Conservation (phyloP, 2,329 filamentous ascomycete species). For the Chaetomium sp. region DNA sequence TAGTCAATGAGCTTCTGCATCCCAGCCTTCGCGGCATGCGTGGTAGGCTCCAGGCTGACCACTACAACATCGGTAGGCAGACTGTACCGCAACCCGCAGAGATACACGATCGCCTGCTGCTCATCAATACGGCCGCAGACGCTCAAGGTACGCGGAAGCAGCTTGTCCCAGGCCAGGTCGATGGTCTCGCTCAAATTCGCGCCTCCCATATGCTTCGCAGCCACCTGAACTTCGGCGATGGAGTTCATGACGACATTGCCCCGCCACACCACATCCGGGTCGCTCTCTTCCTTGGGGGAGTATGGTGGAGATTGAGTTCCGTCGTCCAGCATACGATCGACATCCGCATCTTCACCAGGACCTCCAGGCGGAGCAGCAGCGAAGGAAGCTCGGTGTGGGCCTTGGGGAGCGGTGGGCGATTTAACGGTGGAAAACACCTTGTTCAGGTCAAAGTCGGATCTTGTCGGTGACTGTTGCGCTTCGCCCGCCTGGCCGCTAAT, state of each 20-base stretch:
- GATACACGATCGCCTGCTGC: slow-evolving; percentile 79
- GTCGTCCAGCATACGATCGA: slow-evolving; percentile 83
- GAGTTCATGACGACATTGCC: slow-evolving; percentile 71
- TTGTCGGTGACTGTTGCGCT: slow-evolving; percentile 48
- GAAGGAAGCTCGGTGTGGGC: slow-evolving; percentile 41
- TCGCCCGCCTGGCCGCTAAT: slow-evolving; percentile 36
- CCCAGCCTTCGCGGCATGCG: slow-evolving; percentile 51
- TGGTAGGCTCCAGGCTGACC: slow-evolving; percentile 61
- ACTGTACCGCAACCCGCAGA: slow-evolving; percentile 79
- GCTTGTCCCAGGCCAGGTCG: slow-evolving; percentile 56
- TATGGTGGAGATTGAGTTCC: slow-evolving; percentile 75
- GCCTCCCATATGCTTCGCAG: slow-evolving; percentile 78
- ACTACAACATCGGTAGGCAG: slow-evolving; percentile 78
- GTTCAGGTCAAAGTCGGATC: slow-evolving; percentile 70
- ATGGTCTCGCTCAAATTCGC: slow-evolving; percentile 63
- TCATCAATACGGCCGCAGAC: slow-evolving; percentile 77
- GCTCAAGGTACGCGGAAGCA: slow-evolving; percentile 64
- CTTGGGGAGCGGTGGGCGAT: slow-evolving; percentile 55
- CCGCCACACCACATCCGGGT: slow-evolving; percentile 68
- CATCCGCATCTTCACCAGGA: slow-evolving; percentile 73
- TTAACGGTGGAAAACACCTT: slow-evolving; percentile 79
- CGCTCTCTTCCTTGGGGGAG: slow-evolving; percentile 64
- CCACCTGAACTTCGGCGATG: slow-evolving; percentile 66
- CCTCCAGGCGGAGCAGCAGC: slow-evolving; percentile 41
- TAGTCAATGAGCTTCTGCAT: slow-evolving; percentile 82